phyloP scores from a whole-genome alignment of 495 filamentous ascomycete species.

The Aspergillus leporis region DNA sequence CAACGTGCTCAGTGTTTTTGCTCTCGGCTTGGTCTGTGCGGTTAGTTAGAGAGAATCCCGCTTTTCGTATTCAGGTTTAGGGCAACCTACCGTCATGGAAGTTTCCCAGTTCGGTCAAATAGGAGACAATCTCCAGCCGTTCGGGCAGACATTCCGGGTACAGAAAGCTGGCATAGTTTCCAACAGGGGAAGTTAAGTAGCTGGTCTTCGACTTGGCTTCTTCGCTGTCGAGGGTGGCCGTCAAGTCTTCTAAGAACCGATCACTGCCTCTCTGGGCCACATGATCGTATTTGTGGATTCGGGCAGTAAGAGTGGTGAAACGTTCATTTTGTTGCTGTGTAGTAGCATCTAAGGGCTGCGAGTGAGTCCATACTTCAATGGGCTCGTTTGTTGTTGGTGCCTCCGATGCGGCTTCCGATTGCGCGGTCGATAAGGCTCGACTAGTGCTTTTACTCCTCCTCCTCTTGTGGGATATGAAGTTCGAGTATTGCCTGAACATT shows the following conservation, averaged over 20 bases:
- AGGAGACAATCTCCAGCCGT: conserved; percentile 40
- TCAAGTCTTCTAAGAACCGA: conserved; percentile 17
- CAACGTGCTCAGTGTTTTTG: conserved; percentile 6
- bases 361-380: conserved; percentile 15
- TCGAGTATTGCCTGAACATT: conserved; percentile 18
- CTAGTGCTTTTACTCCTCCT: conserved; percentile 12
- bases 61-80: not conserved
- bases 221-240: conserved; percentile 6
- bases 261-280: conserved; percentile 17
- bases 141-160: conserved; percentile 44
- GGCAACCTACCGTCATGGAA: conserved; percentile 39
- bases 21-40: conserved; percentile 6
- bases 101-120: conserved; percentile 45
- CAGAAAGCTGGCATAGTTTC: conserved; percentile 19
- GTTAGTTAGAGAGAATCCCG: not conserved
- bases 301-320: conserved; percentile 14
- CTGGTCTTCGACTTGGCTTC: conserved; percentile 6
- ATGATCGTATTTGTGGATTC: conserved; percentile 19
- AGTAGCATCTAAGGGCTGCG: conserved; percentile 8
- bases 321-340: conserved; percentile 7
- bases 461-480: conserved; percentile 17
- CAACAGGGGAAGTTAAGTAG: conserved; percentile 15
- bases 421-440: conserved; percentile 11
- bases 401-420: conserved; percentile 10
- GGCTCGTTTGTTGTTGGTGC: conserved; percentile 6